These are phyloP conservation scores for Sechiopsis laciniata DNA, from an alignment of 306 rosid genomes.

Conservation along the genomic window DNA sequence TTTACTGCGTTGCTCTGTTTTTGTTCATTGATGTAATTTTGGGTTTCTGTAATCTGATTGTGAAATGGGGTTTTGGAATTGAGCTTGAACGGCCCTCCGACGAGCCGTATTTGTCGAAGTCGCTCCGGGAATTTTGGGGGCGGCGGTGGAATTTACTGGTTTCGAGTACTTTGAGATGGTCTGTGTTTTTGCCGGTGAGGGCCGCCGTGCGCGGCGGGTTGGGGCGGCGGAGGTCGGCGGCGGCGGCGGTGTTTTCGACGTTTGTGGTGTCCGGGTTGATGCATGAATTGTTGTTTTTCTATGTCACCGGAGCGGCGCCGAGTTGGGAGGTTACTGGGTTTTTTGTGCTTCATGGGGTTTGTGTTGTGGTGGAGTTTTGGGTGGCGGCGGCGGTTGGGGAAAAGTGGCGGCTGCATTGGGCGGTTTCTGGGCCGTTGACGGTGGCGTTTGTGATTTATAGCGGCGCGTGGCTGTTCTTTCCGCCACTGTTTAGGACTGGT, in stretches of 20 bases:
- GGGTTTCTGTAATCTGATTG: conserved; percentile 14
- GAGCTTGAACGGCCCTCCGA: conserved; percentile 56
- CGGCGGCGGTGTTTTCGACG: background rate
- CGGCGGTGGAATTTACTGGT: conserved; percentile 80
- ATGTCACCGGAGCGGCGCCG: conserved; percentile 27
- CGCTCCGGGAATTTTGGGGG: conserved; percentile 86
- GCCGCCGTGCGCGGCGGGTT: background rate
- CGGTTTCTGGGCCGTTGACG: conserved; percentile 16
- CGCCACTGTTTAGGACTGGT: conserved; percentile 25
- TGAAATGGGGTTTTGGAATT: conserved; percentile 17
- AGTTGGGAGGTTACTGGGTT: conserved; percentile 34
- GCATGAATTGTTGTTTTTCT: conserved; percentile 30
- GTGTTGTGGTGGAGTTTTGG: conserved; percentile 24
- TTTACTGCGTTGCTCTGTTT: conserved; percentile 20
- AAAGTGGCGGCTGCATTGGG: conserved; percentile 21
- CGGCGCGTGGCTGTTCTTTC: conserved; percentile 35
- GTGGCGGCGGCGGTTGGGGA: conserved; percentile 8
- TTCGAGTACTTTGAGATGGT: conserved; percentile 32
- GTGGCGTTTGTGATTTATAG: conserved; percentile 24
- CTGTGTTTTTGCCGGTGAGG: conserved; percentile 26
- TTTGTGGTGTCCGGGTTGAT: conserved; percentile 34
- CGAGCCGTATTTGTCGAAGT: conserved; percentile 51
- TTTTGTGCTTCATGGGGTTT: conserved; percentile 32
- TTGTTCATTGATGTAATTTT: conserved; percentile 23
- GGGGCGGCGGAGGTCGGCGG: conserved; percentile 1